A percentile compares a stretch with the other conserved stretches of the same genome.
Evolutionary conservation across 140 eudicot genomes (phyloP).

Genomic region (Oenanthe javanica): DNA sequence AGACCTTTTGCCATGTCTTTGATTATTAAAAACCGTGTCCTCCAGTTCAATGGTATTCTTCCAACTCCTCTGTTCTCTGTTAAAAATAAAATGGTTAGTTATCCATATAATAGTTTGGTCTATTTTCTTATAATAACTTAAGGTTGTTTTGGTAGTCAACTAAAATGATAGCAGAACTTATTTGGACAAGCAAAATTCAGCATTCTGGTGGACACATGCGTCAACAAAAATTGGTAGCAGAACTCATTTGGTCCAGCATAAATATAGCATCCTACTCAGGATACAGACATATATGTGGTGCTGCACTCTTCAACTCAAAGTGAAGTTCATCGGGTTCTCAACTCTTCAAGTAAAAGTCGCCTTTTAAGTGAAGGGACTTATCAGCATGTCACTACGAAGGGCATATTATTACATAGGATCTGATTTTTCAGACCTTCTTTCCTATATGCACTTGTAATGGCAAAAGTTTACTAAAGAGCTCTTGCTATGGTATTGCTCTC

Average conservation of each 20-base stretch:
- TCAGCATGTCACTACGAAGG: no score
- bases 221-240: background rate
- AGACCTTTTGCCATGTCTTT: conserved; percentile 60
- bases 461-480: no score
- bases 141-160: background rate
- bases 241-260: background rate
- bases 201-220: background rate
- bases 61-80: conserved; percentile 56
- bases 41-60: conserved; percentile 54
- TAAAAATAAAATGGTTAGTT: background rate
- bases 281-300: no score
- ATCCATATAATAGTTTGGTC: background rate
- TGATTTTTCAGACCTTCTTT: no score
- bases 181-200: background rate
- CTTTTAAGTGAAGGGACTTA: no score
- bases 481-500: no score
- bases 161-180: background rate
- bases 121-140: background rate
- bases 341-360: no score
- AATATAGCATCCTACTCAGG: background rate
- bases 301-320: no score
- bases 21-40: conserved; percentile 49
- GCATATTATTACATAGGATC: no score
- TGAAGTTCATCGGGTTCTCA: no score
- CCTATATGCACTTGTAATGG: no score